A percentile compares a stretch with the other conserved stretches of the same genome.
Conservation (phyloP, 768 basidiomycete genomes). For the Psilocybe sp. region DNA sequence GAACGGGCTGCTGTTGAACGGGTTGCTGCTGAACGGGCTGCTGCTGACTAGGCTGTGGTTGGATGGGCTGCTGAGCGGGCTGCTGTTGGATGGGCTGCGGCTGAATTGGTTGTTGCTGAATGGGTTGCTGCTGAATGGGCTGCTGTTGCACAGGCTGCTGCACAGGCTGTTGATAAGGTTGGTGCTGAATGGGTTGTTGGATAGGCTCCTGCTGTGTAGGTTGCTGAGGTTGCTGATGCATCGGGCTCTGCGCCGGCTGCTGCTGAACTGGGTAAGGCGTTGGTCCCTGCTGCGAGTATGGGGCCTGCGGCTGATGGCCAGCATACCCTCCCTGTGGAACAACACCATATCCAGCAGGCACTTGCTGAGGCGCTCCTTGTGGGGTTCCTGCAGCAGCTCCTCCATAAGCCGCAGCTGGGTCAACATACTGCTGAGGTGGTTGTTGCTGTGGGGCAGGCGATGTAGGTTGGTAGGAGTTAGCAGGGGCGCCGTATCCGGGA, state of each 20-base stretch:
- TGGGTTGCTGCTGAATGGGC: slow-evolving; percentile 9
- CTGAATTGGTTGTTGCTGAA: slow-evolving; percentile 8
- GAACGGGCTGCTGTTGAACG: slow-evolving; percentile 11
- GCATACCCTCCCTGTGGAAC: slow-evolving; percentile 25
- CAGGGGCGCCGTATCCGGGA: slow-evolving; percentile 18
- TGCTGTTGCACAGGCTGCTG: slow-evolving; percentile 10
- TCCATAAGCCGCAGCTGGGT: slow-evolving; percentile 4
- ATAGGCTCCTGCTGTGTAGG: slow-evolving; percentile 11
- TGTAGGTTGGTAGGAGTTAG: not conserved
- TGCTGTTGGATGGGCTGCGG: slow-evolving; percentile 12
- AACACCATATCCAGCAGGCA: slow-evolving; percentile 21
- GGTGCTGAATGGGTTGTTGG: slow-evolving; percentile 12
- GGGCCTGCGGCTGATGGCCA: slow-evolving; percentile 31
- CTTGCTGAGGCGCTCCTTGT: slow-evolving; percentile 19
- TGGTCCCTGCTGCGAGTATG: slow-evolving; percentile 36
- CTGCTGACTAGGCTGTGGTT: slow-evolving; percentile 10
- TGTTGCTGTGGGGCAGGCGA: slow-evolving; percentile 2
- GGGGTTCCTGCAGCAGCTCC: slow-evolving; percentile 3
- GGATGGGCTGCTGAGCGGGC: slow-evolving; percentile 11
- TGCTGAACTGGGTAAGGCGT: slow-evolving; percentile 34
- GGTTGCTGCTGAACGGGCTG: slow-evolving; percentile 13
- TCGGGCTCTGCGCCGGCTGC: slow-evolving; percentile 13
- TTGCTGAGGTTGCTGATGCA: slow-evolving; percentile 8
- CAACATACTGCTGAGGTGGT: slow-evolving; percentile 16
- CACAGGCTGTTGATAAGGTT: slow-evolving; percentile 15